Evolutionary conservation across 768 basidiomycete genomes (phyloP).

Genomic region (Holtermannia corniformis): DNA sequence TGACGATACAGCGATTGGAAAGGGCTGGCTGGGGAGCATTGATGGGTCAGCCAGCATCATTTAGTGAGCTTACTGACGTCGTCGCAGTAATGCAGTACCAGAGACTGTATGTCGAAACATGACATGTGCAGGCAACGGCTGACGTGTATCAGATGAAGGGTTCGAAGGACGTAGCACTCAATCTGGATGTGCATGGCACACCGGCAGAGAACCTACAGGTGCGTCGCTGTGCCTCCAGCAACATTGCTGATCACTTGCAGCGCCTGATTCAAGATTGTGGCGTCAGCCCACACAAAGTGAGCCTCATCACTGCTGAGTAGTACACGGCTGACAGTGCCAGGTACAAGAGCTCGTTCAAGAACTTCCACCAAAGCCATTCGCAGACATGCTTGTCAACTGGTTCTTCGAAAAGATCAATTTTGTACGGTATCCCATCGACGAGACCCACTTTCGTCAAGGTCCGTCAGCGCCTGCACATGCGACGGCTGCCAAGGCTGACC

Average conservation of each 20-base stretch:
- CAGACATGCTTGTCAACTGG: conserved; percentile 67
- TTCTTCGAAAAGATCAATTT: conserved; percentile 61
- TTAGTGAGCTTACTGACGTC: background rate
- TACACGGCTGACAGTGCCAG: conserved; percentile 77
- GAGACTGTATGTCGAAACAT: conserved; percentile 28
- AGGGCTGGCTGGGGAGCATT: conserved; percentile 24
- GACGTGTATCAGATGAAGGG: conserved; percentile 19
- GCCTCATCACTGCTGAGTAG: conserved; percentile 47
- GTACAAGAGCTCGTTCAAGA: conserved; percentile 81
- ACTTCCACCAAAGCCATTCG: conserved; percentile 62
- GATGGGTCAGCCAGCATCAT: conserved; percentile 15
- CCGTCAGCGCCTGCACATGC: conserved; percentile 57
- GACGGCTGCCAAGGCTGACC: no score
- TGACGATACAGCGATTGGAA: conserved; percentile 9
- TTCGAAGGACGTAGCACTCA: conserved; percentile 23
- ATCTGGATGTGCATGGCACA: conserved; percentile 36
- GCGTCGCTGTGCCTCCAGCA: no score
- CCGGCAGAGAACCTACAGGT: conserved; percentile 76
- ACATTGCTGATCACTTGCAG: conserved; percentile 65
- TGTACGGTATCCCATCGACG: conserved; percentile 83
- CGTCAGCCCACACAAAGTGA: conserved; percentile 66
- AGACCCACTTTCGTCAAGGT: conserved; percentile 60
- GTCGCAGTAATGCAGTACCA: conserved; percentile 23
- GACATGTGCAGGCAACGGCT: background rate
- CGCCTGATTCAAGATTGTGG: conserved; percentile 83